Conservation (phyloP, 2,329 filamentous ascomycete genomes). For the Coniella vitis region DNA sequence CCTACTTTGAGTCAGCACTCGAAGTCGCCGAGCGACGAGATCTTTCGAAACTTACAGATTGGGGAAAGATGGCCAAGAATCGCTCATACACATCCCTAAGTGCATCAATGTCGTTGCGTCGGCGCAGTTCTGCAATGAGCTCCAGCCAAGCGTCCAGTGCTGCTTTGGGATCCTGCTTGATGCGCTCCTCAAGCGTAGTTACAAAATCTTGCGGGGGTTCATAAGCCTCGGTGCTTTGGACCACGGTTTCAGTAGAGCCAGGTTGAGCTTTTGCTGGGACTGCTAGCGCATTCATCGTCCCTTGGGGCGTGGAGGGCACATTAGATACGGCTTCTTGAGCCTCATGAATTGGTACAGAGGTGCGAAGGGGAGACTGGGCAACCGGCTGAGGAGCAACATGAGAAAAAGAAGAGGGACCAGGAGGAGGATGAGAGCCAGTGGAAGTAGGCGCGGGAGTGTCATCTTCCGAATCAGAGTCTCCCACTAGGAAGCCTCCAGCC, state of each 20-base stretch:
- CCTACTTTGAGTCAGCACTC: constrained; percentile 48
- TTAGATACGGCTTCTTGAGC: constrained; percentile 24
- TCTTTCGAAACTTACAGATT: constrained; percentile 65
- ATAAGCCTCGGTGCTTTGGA: constrained; percentile 65
- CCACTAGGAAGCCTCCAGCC: constrained; percentile 53
- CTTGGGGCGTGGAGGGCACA: constrained; percentile 25
- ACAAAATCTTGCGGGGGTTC: constrained; percentile 12
- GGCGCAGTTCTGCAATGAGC: constrained; percentile 78
- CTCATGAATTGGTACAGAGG: constrained; percentile 22
- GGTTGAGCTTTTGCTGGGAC: constrained; percentile 24
- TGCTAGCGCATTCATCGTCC: constrained; percentile 15
- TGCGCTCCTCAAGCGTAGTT: constrained; percentile 67
- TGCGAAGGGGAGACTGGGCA: constrained; percentile 16
- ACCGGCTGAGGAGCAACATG: constrained; percentile 1
- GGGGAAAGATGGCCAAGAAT: constrained; percentile 82
- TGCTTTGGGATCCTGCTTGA: constrained; percentile 86
- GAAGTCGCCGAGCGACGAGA: constrained; percentile 2
- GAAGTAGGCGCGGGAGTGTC: constrained; percentile 24
- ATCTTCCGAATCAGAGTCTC: constrained; percentile 54
- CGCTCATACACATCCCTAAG: constrained; percentile 74
- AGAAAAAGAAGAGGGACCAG: constrained; percentile 9
- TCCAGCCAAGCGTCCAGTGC: constrained; percentile 88
- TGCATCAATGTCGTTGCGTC: constrained; percentile 75
- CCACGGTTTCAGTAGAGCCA: constrained; percentile 30
- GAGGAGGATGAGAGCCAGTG: constrained; percentile 16